Evolutionary conservation across 2,329 filamentous ascomycete species (phyloP).

Genomic region (Trichoderma sp.): DNA sequence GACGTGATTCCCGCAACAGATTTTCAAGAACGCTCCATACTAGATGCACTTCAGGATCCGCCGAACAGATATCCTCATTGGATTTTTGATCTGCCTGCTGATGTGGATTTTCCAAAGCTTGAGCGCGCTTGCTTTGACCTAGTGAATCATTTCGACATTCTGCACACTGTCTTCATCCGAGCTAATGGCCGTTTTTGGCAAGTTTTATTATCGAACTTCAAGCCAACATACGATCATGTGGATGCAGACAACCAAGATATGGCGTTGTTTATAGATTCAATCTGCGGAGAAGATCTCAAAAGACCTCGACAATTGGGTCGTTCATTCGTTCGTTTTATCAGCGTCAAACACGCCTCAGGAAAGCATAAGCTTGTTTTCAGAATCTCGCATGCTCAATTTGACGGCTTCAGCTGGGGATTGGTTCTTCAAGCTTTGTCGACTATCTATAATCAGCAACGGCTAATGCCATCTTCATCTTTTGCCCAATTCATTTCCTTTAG

Average conservation of each 20-base stretch:
- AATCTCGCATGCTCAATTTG: slow-evolving; percentile 20
- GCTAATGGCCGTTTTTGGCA: slow-evolving; percentile 14
- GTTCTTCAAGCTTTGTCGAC: slow-evolving; percentile 9
- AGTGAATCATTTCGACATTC: slow-evolving; percentile 8
- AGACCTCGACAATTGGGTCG: neutral
- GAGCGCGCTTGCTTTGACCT: neutral
- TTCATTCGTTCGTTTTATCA: slow-evolving; percentile 7
- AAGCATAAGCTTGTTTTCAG: slow-evolving; percentile 16
- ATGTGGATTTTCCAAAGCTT: slow-evolving; percentile 6
- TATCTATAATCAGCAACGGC: neutral
- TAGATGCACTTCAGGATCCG: slow-evolving; percentile 12
- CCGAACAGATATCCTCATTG: slow-evolving; percentile 15
- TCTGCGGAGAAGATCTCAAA: slow-evolving; percentile 7
- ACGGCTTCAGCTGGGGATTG: slow-evolving; percentile 15
- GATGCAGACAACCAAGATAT: slow-evolving; percentile 8
- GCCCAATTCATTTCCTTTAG: neutral
- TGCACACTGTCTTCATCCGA: slow-evolving; percentile 13
- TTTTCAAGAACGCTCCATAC: slow-evolving; percentile 7
- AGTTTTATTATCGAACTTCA: slow-evolving; percentile 8
- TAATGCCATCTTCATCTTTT: neutral
- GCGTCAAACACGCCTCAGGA: neutral
- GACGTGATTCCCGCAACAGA: slow-evolving; percentile 7
- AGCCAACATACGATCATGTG: neutral
- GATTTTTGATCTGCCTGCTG: slow-evolving; percentile 11
- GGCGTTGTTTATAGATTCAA: neutral